Evolutionary conservation across 495 filamentous ascomycete genomes (phyloP).

Genomic region (Cenococcum geophilum): DNA sequence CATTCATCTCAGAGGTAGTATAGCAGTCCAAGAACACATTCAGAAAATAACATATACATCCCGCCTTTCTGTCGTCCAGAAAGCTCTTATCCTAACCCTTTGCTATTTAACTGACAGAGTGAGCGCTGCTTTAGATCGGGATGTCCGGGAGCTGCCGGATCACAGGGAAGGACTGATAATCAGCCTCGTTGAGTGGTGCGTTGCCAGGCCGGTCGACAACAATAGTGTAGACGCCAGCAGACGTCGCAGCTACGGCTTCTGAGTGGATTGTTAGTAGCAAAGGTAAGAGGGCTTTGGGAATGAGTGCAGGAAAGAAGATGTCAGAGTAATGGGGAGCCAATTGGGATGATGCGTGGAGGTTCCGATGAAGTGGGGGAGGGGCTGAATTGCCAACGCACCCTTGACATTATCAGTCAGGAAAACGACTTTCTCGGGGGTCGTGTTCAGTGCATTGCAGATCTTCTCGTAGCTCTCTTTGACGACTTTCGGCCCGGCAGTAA

Average conservation of each 20-base stretch:
- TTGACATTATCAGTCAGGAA: slow-evolving; percentile 68
- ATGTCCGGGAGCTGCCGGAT: slow-evolving; percentile 8
- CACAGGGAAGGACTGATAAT: slow-evolving; percentile 32
- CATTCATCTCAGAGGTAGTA: too few species aligned
- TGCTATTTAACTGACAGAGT: too few species aligned
- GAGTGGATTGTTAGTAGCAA: neutral
- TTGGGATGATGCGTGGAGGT: neutral
- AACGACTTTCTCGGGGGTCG: slow-evolving; percentile 44
- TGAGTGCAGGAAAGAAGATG: neutral
- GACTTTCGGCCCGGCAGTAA: slow-evolving; percentile 64
- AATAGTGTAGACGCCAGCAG: slow-evolving; percentile 55
- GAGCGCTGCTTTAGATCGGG: neutral
- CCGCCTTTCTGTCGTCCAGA: too few species aligned
- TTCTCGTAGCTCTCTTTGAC: slow-evolving; percentile 54
- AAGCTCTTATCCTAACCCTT: too few species aligned
- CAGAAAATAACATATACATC: too few species aligned
- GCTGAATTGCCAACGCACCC: slow-evolving; percentile 25
- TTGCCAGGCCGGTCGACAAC: slow-evolving; percentile 62
- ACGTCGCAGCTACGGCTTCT: slow-evolving; percentile 60
- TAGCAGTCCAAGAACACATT: too few species aligned
- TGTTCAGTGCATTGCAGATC: slow-evolving; percentile 46
- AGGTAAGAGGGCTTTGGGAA: neutral
- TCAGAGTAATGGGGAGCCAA: neutral
- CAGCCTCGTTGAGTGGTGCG: slow-evolving; percentile 46
- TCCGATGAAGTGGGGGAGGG: neutral